Evolutionary conservation across 2,329 filamentous ascomycete species (phyloP).

Genomic region (Ceratocystis smalleyi): DNA sequence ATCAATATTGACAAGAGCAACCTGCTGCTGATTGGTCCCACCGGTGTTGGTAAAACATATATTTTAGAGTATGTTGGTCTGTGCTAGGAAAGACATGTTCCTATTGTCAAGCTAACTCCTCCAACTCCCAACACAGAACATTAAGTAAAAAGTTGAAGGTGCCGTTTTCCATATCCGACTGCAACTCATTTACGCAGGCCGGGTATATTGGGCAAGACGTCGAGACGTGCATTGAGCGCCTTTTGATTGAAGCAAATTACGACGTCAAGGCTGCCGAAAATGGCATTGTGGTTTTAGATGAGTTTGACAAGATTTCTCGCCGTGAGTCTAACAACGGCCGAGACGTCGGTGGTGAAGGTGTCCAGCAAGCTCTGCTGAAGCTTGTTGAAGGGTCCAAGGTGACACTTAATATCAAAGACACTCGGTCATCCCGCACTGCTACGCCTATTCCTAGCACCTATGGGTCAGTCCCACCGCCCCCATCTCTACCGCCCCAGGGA

Average conservation of each 20-base stretch:
- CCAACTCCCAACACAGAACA: slow-evolving; percentile 41
- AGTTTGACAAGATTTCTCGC: slow-evolving; percentile 93
- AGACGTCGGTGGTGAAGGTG: slow-evolving; percentile 89
- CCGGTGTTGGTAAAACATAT: slow-evolving; percentile 89
- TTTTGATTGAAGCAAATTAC: slow-evolving; percentile 82
- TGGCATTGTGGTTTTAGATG: slow-evolving; percentile 89
- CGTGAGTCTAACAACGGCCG: slow-evolving; percentile 76
- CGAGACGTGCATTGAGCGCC: slow-evolving; percentile 82
- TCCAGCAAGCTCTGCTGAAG: slow-evolving; percentile 88
- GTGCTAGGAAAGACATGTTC: background rate
- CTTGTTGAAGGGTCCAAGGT: slow-evolving; percentile 92
- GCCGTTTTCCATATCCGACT: slow-evolving; percentile 89
- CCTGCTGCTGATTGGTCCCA: slow-evolving; percentile 75
- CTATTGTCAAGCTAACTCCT: slow-evolving; percentile 18
- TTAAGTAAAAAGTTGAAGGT: slow-evolving; percentile 85
- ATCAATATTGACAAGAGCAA: slow-evolving; percentile 93
- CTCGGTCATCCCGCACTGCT: slow-evolving; percentile 41
- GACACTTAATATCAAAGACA: slow-evolving; percentile 76
- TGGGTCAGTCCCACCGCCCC: slow-evolving; percentile 27
- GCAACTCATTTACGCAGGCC: slow-evolving; percentile 87
- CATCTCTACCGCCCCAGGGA: slow-evolving; percentile 31
- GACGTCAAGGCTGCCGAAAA: slow-evolving; percentile 70
- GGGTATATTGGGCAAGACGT: slow-evolving; percentile 97
- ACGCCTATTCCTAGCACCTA: slow-evolving; percentile 40
- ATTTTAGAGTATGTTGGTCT: slow-evolving; percentile 50